Conservation (phyloP, 202 grass and related monocot species). For the Alloteropsis angusta region DNA sequence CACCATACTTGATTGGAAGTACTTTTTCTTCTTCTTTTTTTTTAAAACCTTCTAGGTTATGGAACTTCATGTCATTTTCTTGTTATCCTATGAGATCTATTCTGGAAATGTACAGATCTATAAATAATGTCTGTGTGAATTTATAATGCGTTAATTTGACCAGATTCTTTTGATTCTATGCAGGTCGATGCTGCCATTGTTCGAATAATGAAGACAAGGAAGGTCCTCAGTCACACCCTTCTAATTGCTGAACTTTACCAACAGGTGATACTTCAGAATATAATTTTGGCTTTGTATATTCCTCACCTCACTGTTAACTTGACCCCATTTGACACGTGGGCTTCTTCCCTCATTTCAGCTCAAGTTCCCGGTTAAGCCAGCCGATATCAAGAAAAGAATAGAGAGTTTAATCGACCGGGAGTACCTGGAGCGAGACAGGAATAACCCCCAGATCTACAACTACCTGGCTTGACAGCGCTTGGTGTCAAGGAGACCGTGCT, state of each 20-base stretch:
- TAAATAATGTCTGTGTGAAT: background rate
- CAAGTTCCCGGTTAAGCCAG: slow-evolving; percentile 97
- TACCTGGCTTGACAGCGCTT: slow-evolving; percentile 66
- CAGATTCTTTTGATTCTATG: slow-evolving; percentile 14
- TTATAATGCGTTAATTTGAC: background rate
- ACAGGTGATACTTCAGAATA: slow-evolving; percentile 42
- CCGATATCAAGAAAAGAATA: slow-evolving; percentile 99
- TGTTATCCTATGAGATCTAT: background rate
- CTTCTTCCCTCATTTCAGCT: slow-evolving; percentile 47
- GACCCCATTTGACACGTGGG: background rate
- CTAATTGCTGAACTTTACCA: slow-evolving; percentile 98
- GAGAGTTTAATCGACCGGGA: slow-evolving; percentile 94
- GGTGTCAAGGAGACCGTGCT: background rate
- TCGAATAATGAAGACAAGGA: slow-evolving; percentile 98
- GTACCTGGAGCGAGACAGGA: slow-evolving; percentile 93
- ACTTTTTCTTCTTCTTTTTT: background rate
- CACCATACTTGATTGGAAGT: background rate
- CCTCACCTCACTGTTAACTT: background rate
- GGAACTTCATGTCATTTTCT: background rate
- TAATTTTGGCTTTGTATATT: background rate
- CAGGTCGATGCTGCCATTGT: slow-evolving; percentile 96
- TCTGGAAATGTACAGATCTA: background rate
- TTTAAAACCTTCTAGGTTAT: background rate
- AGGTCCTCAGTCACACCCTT: slow-evolving; percentile 96
- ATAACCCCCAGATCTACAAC: slow-evolving; percentile 98